Base-by-base conservation (phyloP, 345 rosid species). In the Citrus reticulata region DNA sequence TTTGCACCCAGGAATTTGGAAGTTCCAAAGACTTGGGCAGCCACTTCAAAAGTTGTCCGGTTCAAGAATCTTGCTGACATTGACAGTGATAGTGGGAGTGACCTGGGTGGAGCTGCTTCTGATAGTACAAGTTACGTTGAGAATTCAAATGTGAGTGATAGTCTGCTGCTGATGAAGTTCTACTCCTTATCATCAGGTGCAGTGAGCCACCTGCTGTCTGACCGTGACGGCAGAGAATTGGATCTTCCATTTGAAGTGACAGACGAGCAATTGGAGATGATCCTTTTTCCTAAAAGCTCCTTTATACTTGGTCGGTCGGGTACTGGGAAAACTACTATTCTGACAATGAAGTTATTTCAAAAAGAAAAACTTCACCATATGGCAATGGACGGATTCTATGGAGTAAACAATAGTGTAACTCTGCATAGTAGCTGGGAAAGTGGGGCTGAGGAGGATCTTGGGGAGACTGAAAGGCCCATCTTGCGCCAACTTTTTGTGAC, bases 301-400 rank as follows among this genome's bases (percentile, higher is more conserved):
- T 87, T 90, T 61, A 78, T 89, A 20, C 76, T 86, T 35, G 93
- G 93, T 51, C 76, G 90, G 61, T 90, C 93, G 4, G 93, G 92
- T 9, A 90, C 88, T 0, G 93, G 93, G 6, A 90, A 90, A 80
- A 90, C 93, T 11, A 90, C 92, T 0, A 83, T 88, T 54, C 39
- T 88, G 30, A 87, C 87, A 0, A 85, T 82, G 83, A 90, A 89
- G 78, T 80, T 90, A 75, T 83, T 82, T 68, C 58, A 76, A 70
- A 84, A 77, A 9, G 91, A 89, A 77, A 83, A 86, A 62, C 72
- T 77, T 25, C 71, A 59, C 78, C 79, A 80, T 16, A 68, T 76
- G 66, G 85, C 87, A 17, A 63, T 34, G 17, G 62, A 80, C 58
- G 89, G 82, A 30, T 79, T 51, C 42, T 24, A 59, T 76, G 82